Base-by-base conservation (phyloP, 345 rosid species). In the Eucalyptus camaldulensis region DNA sequence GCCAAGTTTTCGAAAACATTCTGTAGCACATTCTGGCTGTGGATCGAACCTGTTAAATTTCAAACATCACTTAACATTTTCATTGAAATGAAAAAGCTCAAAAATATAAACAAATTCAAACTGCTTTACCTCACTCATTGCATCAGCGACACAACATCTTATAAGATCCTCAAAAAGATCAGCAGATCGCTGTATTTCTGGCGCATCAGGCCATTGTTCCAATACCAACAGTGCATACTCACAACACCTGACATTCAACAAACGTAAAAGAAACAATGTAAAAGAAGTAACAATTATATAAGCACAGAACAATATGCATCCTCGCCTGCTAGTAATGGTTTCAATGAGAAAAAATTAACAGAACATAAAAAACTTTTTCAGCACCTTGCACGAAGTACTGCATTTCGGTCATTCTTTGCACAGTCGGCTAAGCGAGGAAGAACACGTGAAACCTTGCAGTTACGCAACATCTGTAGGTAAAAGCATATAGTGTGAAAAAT, bases 21-120 rank as follows among this genome's bases (percentile, higher is more conserved):
- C 99, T 94, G 93, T 98, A 98, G 96, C 99, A 98, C 99, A 95
- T 97, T 92, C 99, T 94, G 87, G 99, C 99, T 88, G 97, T 97
- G 83, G 99, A 95, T 87, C 99, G 93, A 49, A 98, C 99, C 99
- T 98, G 94, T 37, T 76, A 76, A 76, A 76, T 76, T 76, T 76
- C 45, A 76, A 76, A 76, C 27, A 76, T 10, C 47, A 21, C 24
- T 37, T 76, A 76, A 76, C 83, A 76, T 76, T 76, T 40, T 40
- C 24, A 76, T 25, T 76, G 47, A 76, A 76, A 76, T 76, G 47
- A 76, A 40, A 76, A 76, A 10, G 47, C 83, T 76, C 25, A 76
- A 76, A 21, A 21, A 11, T 37, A 40, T 76, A 40, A 37, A 37
- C 27, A 76, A 10, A 72, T 76, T 76, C 83, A 76, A 76, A 37